These are phyloP conservation scores for Xylaria cubensis DNA, from an alignment of 495 filamentous ascomycete species.

Conservation along the genomic window DNA sequence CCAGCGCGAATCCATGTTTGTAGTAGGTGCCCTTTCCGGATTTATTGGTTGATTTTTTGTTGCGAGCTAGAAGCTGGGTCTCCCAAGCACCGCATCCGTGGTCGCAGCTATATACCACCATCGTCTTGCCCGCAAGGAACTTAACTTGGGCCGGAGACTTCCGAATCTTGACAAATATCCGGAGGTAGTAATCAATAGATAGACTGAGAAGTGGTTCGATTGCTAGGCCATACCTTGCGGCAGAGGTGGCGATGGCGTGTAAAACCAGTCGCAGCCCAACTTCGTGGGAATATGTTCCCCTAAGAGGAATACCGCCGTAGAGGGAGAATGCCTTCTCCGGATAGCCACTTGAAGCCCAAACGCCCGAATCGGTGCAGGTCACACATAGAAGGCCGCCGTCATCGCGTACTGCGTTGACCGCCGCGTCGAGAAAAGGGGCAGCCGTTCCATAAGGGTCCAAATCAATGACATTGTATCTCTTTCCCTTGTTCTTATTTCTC, in stretches of 20 bases:
- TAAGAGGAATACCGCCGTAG: slow-evolving; percentile 87
- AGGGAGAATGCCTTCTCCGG: slow-evolving; percentile 89
- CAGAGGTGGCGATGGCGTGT: slow-evolving; percentile 76
- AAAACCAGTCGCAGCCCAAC: slow-evolving; percentile 86
- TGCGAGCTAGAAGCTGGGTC: slow-evolving; percentile 74
- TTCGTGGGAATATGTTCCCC: slow-evolving; percentile 85
- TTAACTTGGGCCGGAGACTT: slow-evolving; percentile 85
- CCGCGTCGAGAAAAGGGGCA: slow-evolving; percentile 87
- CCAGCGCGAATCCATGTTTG: slow-evolving; percentile 76
- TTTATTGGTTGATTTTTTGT: slow-evolving; percentile 67
- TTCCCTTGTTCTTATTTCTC: slow-evolving; percentile 36
- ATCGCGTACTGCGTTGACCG: slow-evolving; percentile 81
- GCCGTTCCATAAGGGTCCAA: slow-evolving; percentile 96
- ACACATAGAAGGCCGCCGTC: slow-evolving; percentile 89
- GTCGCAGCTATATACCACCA: slow-evolving; percentile 93
- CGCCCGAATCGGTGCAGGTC: slow-evolving; percentile 93
- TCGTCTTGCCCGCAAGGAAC: slow-evolving; percentile 84
- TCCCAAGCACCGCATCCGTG: slow-evolving; percentile 87
- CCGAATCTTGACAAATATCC: slow-evolving; percentile 84
- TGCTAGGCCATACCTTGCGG: slow-evolving; percentile 83
- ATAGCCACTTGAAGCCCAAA: slow-evolving; percentile 93
- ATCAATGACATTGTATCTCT: slow-evolving; percentile 90
- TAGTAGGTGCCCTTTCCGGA: slow-evolving; percentile 70
- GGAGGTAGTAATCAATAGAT: slow-evolving; percentile 93
- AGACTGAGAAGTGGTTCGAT: slow-evolving; percentile 92